Conservation (phyloP, 139 green algal genomes). For the Micromonas commoda region DNA sequence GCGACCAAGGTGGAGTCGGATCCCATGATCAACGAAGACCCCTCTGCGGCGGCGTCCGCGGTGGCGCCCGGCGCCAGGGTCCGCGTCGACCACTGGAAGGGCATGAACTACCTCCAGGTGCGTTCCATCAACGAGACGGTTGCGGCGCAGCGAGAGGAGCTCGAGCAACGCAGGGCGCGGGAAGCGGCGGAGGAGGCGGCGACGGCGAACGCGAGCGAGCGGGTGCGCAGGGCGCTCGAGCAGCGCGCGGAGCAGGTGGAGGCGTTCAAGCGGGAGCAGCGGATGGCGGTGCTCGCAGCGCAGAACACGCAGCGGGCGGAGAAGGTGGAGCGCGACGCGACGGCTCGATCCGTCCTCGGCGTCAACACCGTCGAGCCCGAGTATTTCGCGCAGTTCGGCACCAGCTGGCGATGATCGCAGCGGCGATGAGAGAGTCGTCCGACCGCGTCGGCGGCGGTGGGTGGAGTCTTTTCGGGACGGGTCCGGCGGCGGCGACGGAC, state of each 20-base stretch:
- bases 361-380: constrained; percentile 41
- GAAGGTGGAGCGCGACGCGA: constrained; percentile 47
- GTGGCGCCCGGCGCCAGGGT: too few species aligned
- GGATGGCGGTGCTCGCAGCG: neutral
- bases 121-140: neutral
- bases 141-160: neutral
- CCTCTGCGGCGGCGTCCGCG: too few species aligned
- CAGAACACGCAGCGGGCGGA: constrained; percentile 36
- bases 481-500: neutral
- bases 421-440: too few species aligned
- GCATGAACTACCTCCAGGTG: neutral
- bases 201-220: neutral
- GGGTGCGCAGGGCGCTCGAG: constrained; percentile 8
- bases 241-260: constrained; percentile 6
- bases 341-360: constrained; percentile 40
- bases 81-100: constrained; percentile 29
- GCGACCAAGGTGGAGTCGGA: constrained; percentile 35
- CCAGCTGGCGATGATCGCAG: constrained; percentile 14
- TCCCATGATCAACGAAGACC: neutral
- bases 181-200: neutral
- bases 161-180: neutral
- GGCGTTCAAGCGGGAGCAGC: constrained; percentile 16
- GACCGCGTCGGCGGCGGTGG: neutral
- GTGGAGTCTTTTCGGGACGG: neutral
- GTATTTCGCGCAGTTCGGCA: constrained; percentile 61